Conservation (phyloP, 768 basidiomycete genomes). For the Phylloporus sp. region DNA sequence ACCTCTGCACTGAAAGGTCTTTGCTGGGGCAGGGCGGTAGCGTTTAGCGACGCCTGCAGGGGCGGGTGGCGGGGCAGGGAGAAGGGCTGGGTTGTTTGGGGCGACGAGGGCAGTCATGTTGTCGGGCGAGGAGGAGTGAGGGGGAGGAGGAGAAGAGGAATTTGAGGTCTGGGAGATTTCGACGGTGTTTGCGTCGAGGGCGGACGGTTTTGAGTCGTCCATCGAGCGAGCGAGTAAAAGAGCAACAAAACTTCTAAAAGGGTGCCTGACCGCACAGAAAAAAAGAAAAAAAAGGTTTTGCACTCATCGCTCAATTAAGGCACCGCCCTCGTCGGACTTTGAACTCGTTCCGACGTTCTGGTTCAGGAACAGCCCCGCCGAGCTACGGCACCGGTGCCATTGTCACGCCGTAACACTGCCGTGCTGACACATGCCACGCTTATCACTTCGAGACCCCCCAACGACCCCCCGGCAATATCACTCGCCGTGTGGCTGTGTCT, state of each 20-base stretch:
- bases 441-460: conserved; percentile 23
- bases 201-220: conserved; percentile 33
- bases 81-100: conserved; percentile 14
- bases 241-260: conserved; percentile 32
- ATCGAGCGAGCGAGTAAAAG: conserved; percentile 30
- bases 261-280: conserved; percentile 30
- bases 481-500: neutral
- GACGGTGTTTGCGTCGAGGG: conserved; percentile 21
- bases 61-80: conserved; percentile 13
- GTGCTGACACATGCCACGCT: conserved; percentile 13
- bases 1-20: conserved; percentile 93
- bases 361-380: conserved; percentile 34
- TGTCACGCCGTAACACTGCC: conserved; percentile 22
- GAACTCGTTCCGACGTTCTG: conserved; percentile 18
- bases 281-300: conserved; percentile 16
- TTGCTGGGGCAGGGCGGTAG: conserved; percentile 79
- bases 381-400: conserved; percentile 32
- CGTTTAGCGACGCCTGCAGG: conserved; percentile 46
- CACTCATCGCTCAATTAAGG: conserved; percentile 32
- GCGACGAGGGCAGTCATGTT: conserved; percentile 36
- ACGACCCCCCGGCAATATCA: conserved; percentile 13
- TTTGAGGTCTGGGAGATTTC: conserved; percentile 7
- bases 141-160: conserved; percentile 4
- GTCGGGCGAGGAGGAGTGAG: neutral
- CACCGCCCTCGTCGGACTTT: conserved; percentile 32